Conservation (phyloP, 495 filamentous ascomycete species). For the Clavariopsis aquatica region DNA sequence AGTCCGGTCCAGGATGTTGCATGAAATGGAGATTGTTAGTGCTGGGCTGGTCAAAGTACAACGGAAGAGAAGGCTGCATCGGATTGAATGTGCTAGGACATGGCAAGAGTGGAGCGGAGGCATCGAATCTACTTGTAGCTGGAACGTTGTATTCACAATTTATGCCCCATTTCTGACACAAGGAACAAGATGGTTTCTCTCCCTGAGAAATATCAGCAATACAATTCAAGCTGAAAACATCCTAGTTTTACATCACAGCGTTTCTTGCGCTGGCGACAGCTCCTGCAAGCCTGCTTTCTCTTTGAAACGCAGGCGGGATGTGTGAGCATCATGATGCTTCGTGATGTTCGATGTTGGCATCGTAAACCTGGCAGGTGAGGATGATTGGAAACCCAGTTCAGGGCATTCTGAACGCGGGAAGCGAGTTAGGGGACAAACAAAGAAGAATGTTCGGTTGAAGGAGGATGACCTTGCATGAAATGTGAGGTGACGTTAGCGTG, state of each 20-base stretch:
- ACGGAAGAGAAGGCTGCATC: neutral
- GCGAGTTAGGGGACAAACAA: neutral
- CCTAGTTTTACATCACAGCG: conserved; percentile 28
- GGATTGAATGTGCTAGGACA: neutral
- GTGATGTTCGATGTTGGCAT: neutral
- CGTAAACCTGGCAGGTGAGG: neutral
- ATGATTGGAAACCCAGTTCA: neutral
- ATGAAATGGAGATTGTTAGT: neutral
- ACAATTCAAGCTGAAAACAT: neutral
- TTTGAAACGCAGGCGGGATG: conserved; percentile 22
- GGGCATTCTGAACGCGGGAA: neutral
- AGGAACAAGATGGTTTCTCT: conserved; percentile 19
- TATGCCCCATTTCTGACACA: conserved; percentile 28
- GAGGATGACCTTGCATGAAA: too few relatives aligned
- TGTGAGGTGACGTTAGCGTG: too few relatives aligned
- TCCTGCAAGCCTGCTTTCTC: conserved; percentile 32
- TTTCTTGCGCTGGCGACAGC: conserved; percentile 33
- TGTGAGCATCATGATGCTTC: conserved; percentile 10
- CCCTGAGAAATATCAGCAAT: conserved; percentile 15
- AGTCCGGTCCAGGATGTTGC: conserved; percentile 7
- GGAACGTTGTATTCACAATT: conserved; percentile 21
- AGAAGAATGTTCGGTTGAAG: too few relatives aligned
- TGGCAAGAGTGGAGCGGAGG: neutral
- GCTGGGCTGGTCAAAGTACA: neutral
- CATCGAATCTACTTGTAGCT: neutral